These are phyloP conservation scores for Umbellularia californica DNA, from an alignment of 164 flowering plant species.

Conservation along the genomic window DNA sequence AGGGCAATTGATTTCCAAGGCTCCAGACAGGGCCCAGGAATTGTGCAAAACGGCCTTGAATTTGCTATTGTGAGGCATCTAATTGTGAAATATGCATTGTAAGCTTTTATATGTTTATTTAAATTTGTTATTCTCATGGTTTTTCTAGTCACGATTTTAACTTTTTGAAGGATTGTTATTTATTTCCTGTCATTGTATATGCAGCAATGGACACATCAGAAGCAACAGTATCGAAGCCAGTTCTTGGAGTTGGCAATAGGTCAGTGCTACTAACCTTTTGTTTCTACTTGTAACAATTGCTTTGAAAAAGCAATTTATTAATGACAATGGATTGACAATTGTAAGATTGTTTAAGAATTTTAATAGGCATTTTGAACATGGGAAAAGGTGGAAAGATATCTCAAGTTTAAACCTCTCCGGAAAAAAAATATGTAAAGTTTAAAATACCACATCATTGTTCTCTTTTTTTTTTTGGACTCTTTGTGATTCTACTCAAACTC, in stretches of 20 bases:
- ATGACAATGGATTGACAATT: too few relatives aligned
- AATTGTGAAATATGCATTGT: background rate
- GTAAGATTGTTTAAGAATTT: background rate
- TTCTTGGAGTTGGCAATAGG: slow-evolving; percentile 23
- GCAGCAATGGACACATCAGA: slow-evolving; percentile 50
- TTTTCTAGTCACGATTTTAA: background rate
- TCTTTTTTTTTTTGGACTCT: background rate
- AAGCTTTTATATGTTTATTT: background rate
- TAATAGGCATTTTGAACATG: background rate
- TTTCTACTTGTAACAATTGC: background rate
- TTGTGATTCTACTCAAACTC: background rate
- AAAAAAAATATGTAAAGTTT: background rate
- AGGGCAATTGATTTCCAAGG: background rate
- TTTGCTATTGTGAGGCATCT: background rate
- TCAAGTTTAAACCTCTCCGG: background rate
- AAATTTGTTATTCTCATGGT: background rate
- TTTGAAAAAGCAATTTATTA: background rate
- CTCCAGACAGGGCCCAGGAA: background rate
- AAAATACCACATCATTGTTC: background rate
- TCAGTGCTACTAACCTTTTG: slow-evolving; percentile 3
- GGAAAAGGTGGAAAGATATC: background rate
- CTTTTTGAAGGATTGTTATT: background rate
- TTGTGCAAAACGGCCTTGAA: background rate
- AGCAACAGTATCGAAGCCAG: slow-evolving; percentile 14
- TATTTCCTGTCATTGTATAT: background rate